These are phyloP conservation scores for Whalleya microplaca DNA, from an alignment of 2,329 filamentous ascomycete genomes.

Conservation along the genomic window DNA sequence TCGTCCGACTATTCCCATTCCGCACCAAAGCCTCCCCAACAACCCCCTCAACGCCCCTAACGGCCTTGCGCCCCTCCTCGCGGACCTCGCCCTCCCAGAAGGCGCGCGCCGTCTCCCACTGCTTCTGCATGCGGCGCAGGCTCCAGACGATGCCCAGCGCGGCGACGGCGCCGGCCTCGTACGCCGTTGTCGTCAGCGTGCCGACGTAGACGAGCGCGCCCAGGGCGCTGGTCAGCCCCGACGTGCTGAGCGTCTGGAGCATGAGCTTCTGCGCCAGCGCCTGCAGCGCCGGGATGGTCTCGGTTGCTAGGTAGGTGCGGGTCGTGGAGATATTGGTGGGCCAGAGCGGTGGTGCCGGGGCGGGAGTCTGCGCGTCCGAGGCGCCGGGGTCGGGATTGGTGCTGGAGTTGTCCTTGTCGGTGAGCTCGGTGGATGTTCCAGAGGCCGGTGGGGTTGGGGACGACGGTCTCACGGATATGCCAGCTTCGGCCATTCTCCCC, in stretches of 20 bases:
- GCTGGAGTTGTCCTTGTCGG: slow-evolving; percentile 22
- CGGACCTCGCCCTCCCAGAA: slow-evolving; percentile 71
- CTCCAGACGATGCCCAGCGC: slow-evolving; percentile 65
- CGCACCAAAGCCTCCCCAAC: slow-evolving; percentile 50
- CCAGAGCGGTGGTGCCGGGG: slow-evolving; percentile 53
- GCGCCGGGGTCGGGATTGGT: not conserved
- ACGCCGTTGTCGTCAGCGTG: slow-evolving; percentile 55
- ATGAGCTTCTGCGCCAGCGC: slow-evolving; percentile 75
- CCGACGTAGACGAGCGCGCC: slow-evolving; percentile 61
- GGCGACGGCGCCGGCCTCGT: slow-evolving; percentile 65
- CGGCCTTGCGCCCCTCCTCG: slow-evolving; percentile 67
- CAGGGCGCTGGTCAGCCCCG: slow-evolving; percentile 61
- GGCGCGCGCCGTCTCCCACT: slow-evolving; percentile 62
- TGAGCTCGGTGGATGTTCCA: not conserved
- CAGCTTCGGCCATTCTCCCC: slow-evolving; percentile 68
- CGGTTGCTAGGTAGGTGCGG: slow-evolving; percentile 66
- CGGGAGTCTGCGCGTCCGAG: slow-evolving; percentile 2
- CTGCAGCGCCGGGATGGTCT: slow-evolving; percentile 72
- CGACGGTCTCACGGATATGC: slow-evolving; percentile 27
- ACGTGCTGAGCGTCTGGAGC: slow-evolving; percentile 74
- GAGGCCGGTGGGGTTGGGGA: slow-evolving; percentile 7
- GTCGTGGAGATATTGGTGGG: slow-evolving; percentile 74
- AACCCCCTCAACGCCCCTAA: slow-evolving; percentile 59
- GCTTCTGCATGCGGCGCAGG: slow-evolving; percentile 61
- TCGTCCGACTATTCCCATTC: no score